Evolutionary conservation across 2,329 filamentous ascomycete genomes (phyloP), one percentile per base, ranked within the genome.

Genomic region (Colletotrichum musicola): DNA sequence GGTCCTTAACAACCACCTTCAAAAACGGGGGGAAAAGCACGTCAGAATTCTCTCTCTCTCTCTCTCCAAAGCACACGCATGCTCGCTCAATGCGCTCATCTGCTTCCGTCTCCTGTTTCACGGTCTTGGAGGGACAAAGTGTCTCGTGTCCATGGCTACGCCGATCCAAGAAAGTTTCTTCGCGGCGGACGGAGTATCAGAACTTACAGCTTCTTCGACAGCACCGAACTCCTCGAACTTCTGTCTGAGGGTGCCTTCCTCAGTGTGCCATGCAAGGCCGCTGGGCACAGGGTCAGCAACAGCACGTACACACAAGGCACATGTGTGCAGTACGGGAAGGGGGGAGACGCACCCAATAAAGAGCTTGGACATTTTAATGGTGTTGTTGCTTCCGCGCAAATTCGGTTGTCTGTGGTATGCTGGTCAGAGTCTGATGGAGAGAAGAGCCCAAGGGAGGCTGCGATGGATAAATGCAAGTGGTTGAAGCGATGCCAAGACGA

Each of bases 261-360:
- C 94, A 72, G 96, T 99, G 85, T 98, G 95, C 96, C 96, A 99
- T 77, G 96, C 94, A 75, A 99, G 94, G 88, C 96, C 96, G 78
- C 95, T 97, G 16, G 47, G 44, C 16, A 22, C 20, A 27, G 57
- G 25, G 63, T 72, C 51, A 68, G 65, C 60, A 66, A 69, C 30
- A 10, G 30, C 30, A 10, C 10, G 10, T 10, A 35, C 27, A 30
- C 30, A 10, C 30, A 27, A 10, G 69, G 62, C 49, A 50, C 12
- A 55, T 62, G 44, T 16, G 38, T 42, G 18, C 54, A 18, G 38
- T 47, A 13, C n/a, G 69, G 63, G 42, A 50, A 61, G 49, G 35
- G 78, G 30, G 30, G 30, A 10, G 10, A 35, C 92, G 84, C 87
- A 97, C 94, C 94, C 94, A 81, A 97, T 93, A 81, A 98, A 98